Conservation (phyloP, 2,329 filamentous ascomycete species). For the Epichloe elymi region DNA sequence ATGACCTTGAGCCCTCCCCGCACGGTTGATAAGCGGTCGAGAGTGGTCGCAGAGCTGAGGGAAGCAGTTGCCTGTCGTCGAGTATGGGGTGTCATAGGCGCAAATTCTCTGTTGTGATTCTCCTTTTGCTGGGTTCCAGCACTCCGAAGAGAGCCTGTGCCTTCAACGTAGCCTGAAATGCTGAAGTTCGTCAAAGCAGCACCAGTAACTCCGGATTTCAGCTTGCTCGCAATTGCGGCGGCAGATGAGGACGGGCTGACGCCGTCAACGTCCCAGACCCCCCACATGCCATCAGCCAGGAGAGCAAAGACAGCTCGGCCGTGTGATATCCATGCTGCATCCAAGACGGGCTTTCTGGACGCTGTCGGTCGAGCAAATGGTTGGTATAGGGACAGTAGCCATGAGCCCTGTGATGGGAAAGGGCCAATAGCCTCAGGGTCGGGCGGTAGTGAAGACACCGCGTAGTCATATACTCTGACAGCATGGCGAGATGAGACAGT, state of each 20-base stretch:
- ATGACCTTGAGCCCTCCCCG: constrained; percentile 40
- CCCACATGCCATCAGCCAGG: constrained; percentile 53
- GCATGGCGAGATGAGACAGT: constrained; percentile 41
- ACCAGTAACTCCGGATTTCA: constrained; percentile 39
- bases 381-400: constrained; percentile 49
- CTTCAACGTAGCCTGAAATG: constrained; percentile 46
- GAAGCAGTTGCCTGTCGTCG: constrained; percentile 38
- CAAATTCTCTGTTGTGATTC: constrained; percentile 36
- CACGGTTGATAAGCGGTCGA: constrained; percentile 38
- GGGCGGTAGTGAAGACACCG: constrained; percentile 35
- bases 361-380: constrained; percentile 37
- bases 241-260: constrained; percentile 31
- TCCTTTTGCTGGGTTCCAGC: constrained; percentile 22
- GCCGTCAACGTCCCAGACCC: constrained; percentile 54
- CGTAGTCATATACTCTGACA: constrained; percentile 50
- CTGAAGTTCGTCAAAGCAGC: constrained; percentile 46
- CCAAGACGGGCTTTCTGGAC: constrained; percentile 46
- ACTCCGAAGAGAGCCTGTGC: constrained; percentile 40
- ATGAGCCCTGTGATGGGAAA: constrained; percentile 46
- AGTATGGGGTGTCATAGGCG: constrained; percentile 51
- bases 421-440: constrained; percentile 38
- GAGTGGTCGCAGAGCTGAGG: constrained; percentile 27
- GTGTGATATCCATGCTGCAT: constrained; percentile 47
- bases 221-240: constrained; percentile 33
- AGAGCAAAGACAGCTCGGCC: constrained; percentile 46